These are phyloP conservation scores for Adiantum capillusveneris DNA, from an alignment of 75 land plant species.

Conservation along the genomic window DNA sequence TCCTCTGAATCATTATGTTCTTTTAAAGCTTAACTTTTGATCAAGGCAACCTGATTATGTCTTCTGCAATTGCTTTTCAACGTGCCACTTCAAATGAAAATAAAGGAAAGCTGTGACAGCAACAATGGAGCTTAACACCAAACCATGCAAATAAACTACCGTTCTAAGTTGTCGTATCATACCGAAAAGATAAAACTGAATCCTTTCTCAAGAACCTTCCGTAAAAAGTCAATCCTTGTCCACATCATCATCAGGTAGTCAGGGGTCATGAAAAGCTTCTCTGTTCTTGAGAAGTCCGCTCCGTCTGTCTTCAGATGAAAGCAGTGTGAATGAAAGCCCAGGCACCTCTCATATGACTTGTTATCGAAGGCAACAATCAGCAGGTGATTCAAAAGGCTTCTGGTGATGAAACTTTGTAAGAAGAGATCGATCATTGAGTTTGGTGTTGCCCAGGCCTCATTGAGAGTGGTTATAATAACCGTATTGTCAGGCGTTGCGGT, in stretches of 20 bases:
- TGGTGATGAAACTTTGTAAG: slow-evolving; percentile 58
- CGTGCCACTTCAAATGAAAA: no score
- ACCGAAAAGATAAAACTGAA: slow-evolving; percentile 64
- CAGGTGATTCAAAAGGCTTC: slow-evolving; percentile 44
- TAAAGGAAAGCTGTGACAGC: no score
- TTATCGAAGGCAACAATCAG: slow-evolving; percentile 61
- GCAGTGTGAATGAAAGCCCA: slow-evolving; percentile 35
- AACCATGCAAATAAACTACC: no score
- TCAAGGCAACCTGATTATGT: no score
- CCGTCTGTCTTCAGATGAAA: slow-evolving; percentile 30
- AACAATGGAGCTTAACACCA: no score
- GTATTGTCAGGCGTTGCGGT: no score
- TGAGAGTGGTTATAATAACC: no score
- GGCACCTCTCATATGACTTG: slow-evolving; percentile 29
- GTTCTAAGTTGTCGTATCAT: no score
- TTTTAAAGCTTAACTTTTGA: no score
- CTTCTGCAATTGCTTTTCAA: no score
- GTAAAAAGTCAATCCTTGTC: slow-evolving; percentile 49
- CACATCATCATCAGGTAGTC: slow-evolving; percentile 50
- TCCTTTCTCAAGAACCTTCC: slow-evolving; percentile 49
- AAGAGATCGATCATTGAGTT: slow-evolving; percentile 54
- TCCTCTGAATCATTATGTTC: no score
- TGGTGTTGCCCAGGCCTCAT: slow-evolving; percentile 63
- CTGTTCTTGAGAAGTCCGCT: slow-evolving; percentile 30
- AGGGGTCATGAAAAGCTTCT: slow-evolving; percentile 22